phyloP scores from a whole-genome alignment of 352 stramenopile species.

The Globisporangium barbulae region DNA sequence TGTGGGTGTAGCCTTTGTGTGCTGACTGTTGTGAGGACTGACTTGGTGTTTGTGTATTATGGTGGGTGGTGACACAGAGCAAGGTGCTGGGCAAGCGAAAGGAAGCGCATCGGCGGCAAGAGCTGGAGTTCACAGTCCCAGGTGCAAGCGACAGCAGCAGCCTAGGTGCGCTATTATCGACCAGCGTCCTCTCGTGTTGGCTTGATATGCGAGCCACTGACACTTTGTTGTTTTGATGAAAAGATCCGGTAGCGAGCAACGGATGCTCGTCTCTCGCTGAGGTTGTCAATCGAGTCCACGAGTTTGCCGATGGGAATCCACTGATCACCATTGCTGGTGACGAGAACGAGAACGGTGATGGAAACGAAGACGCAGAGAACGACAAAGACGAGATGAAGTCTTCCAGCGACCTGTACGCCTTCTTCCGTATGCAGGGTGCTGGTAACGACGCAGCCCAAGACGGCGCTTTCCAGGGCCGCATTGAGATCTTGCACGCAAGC shows the following conservation, averaged over 20 bases:
- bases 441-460: not conserved
- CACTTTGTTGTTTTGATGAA: not conserved
- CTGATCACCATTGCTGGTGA: slow-evolving; percentile 11
- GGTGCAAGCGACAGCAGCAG: not conserved
- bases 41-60: slow-evolving; percentile 9
- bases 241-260: slow-evolving; percentile 10
- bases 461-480: slow-evolving; percentile 23
- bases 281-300: slow-evolving; percentile 36
- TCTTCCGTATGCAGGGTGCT: slow-evolving; percentile 11
- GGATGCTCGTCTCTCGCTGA: slow-evolving; percentile 43
- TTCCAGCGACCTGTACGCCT: slow-evolving; percentile 3
- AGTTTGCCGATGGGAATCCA: slow-evolving; percentile 28
- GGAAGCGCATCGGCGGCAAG: slow-evolving; percentile 57
- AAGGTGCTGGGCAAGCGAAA: slow-evolving; percentile 86
- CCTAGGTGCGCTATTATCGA: slow-evolving; percentile 9
- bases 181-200: not conserved
- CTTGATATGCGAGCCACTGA: not conserved
- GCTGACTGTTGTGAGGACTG: slow-evolving; percentile 15
- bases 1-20: not conserved
- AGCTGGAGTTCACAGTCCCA: slow-evolving; percentile 51
- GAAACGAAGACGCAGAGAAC: not conserved
- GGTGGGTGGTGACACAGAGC: slow-evolving; percentile 25
- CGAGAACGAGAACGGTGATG: slow-evolving; percentile 6
- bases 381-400: not conserved
- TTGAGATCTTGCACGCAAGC: slow-evolving; percentile 28